Percentiles rank a stretch among this genome's conserved stretches.
These are phyloP conservation scores for Ophiostoma triangulosporum DNA, from an alignment of 2,329 filamentous ascomycete genomes.

Conservation along the genomic window DNA sequence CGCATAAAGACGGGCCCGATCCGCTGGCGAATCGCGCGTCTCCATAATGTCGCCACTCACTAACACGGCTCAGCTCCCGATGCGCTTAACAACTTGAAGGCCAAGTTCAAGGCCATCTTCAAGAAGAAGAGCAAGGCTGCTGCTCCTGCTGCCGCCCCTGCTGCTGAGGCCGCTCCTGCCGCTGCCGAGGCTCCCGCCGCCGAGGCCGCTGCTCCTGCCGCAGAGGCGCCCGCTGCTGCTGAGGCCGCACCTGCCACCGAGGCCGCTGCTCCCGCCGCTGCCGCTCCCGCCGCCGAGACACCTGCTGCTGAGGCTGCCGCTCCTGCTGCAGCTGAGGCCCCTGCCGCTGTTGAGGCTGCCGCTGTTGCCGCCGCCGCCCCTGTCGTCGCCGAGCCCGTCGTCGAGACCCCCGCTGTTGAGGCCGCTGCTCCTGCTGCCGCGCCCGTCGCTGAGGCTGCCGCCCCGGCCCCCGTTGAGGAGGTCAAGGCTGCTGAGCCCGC, in stretches of 20 bases:
- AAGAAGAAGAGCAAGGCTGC: constrained; percentile 28
- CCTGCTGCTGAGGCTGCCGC: constrained; percentile 17
- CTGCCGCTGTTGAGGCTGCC: constrained; percentile 1
- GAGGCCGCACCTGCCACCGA: constrained; percentile 16
- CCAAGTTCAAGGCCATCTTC: constrained; percentile 40
- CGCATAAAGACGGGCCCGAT: not conserved
- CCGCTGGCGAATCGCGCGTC: not conserved
- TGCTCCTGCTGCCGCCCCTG: constrained; percentile 6
- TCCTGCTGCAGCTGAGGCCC: constrained; percentile 11
- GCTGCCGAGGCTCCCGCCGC: constrained; percentile 8
- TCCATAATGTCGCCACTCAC: not conserved
- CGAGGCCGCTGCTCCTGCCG: constrained; percentile 12
- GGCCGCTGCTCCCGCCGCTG: constrained; percentile 2
- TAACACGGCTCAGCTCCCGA: constrained; percentile 26
- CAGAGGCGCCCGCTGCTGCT: constrained; percentile 17
- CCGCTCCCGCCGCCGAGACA: constrained; percentile 16
- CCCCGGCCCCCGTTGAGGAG: constrained; percentile 13
- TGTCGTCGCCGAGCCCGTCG: constrained; percentile 13
- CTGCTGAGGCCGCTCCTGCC: constrained; percentile 14
- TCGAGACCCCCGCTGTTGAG: constrained; percentile 16
- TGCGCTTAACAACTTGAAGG: constrained; percentile 41
- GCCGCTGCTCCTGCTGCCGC: constrained; percentile 16
- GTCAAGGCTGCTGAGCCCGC: constrained; percentile 21
- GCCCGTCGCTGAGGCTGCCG: constrained; percentile 7
- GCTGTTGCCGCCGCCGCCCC: constrained; percentile 10